Evolutionary conservation across 2,329 filamentous ascomycete genomes (phyloP).

Genomic region (Fusarium piperis): DNA sequence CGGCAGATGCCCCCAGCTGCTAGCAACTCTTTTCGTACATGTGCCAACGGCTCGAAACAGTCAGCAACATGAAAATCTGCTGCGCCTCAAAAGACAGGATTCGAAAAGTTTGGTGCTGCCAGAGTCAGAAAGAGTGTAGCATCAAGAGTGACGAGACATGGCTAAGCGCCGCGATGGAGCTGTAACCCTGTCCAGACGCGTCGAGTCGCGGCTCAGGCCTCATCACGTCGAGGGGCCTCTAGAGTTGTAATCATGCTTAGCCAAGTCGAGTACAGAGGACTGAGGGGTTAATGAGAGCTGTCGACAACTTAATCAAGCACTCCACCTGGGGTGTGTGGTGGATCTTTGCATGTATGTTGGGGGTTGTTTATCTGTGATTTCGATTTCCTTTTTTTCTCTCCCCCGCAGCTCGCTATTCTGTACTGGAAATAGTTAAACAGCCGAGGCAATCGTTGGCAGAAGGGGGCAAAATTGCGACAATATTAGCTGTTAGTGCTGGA

Average conservation of each 20-base stretch:
- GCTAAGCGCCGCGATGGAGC: background rate
- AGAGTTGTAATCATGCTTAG: background rate
- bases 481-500: background rate
- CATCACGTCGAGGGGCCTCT: background rate
- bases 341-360: slow-evolving; percentile 5
- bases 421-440: slow-evolving; percentile 6
- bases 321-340: background rate
- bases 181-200: background rate
- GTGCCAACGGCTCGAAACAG: background rate
- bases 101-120: background rate
- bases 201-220: background rate
- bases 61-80: background rate
- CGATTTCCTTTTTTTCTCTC: background rate
- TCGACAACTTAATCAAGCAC: background rate
- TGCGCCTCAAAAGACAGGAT: background rate
- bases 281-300: background rate
- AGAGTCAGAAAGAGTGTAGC: background rate
- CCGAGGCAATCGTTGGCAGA: background rate
- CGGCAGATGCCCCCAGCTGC: background rate
- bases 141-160: background rate
- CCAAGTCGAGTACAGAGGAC: background rate
- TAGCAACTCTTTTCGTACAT: background rate
- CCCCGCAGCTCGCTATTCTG: background rate
- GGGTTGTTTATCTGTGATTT: slow-evolving; percentile 1
- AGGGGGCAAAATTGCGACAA: background rate